Conservation (phyloP, 768 basidiomycete genomes). For the Auricularia sp. region DNA sequence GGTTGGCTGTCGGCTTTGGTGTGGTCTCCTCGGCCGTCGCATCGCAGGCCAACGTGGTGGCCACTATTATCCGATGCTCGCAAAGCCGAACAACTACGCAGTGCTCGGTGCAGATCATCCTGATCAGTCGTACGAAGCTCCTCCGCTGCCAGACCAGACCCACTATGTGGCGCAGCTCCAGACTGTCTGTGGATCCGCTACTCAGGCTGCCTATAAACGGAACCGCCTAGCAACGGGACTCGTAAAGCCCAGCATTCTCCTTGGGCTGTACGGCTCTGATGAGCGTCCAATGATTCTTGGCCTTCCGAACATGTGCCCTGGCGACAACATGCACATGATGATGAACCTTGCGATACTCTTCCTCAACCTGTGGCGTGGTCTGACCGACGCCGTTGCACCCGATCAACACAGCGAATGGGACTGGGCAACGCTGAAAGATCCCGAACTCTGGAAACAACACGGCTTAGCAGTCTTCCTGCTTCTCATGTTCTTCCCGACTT, state of each 20-base stretch:
- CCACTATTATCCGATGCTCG: conserved; percentile 28
- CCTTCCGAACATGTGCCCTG: conserved; percentile 11
- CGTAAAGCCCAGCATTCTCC: conserved; percentile 28
- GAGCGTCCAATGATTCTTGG: background rate
- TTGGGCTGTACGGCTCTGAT: conserved; percentile 17
- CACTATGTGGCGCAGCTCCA: background rate
- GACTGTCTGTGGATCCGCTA: background rate
- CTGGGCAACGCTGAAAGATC: conserved; percentile 22
- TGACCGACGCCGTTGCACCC: conserved; percentile 13
- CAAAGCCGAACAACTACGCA: conserved; percentile 17
- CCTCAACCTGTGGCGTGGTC: conserved; percentile 24
- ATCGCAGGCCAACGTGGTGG: conserved; percentile 15
- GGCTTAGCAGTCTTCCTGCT: background rate
- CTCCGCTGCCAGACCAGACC: background rate
- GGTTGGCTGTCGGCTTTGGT: conserved; percentile 24
- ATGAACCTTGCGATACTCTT: conserved; percentile 31
- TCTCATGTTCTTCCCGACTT: background rate
- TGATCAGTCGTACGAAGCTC: background rate
- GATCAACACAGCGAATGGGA: conserved; percentile 22
- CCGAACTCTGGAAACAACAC: conserved; percentile 21
- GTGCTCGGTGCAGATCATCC: conserved; percentile 20
- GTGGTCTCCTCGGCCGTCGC: conserved; percentile 20
- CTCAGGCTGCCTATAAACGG: conserved; percentile 2
- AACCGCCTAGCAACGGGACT: conserved; percentile 25
- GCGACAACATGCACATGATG: conserved; percentile 32